Percentiles rank a stretch among this genome's conserved stretches.
Evolutionary conservation across 2,329 filamentous ascomycete species (phyloP).

Genomic region (Diplodia intermedia): DNA sequence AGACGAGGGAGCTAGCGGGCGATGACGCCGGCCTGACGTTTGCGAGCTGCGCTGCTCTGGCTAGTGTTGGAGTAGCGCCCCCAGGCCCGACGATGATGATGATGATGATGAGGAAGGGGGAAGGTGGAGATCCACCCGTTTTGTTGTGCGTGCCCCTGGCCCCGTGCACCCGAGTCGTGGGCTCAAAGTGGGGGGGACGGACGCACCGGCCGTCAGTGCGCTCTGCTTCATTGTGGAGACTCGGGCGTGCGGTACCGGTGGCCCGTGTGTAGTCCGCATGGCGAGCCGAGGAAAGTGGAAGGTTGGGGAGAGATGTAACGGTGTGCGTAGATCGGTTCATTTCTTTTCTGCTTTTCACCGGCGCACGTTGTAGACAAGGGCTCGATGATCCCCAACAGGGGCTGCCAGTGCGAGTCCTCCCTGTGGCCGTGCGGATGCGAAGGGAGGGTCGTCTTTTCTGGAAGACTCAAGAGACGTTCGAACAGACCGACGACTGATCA

Average conservation of each 20-base stretch:
- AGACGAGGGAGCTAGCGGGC: background rate
- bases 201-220: background rate
- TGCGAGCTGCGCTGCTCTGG: background rate
- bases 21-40: conserved; percentile 1
- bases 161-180: conserved; percentile 1
- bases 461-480: background rate
- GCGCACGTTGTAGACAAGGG: background rate
- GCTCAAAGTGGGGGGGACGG: background rate
- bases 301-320: background rate
- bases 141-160: background rate
- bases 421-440: background rate
- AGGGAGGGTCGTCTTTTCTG: background rate
- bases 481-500: background rate
- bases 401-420: background rate
- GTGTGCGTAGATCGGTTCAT: too few species aligned
- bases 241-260: background rate
- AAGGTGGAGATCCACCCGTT: background rate
- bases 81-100: background rate
- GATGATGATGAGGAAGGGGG: background rate
- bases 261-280: background rate
- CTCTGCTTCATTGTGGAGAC: background rate
- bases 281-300: background rate
- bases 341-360: too few species aligned
- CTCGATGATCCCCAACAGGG: background rate
- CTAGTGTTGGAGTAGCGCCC: background rate